These are phyloP conservation scores for Penicillium sp. DNA, from an alignment of 2,329 filamentous ascomycete genomes.

Conservation along the genomic window DNA sequence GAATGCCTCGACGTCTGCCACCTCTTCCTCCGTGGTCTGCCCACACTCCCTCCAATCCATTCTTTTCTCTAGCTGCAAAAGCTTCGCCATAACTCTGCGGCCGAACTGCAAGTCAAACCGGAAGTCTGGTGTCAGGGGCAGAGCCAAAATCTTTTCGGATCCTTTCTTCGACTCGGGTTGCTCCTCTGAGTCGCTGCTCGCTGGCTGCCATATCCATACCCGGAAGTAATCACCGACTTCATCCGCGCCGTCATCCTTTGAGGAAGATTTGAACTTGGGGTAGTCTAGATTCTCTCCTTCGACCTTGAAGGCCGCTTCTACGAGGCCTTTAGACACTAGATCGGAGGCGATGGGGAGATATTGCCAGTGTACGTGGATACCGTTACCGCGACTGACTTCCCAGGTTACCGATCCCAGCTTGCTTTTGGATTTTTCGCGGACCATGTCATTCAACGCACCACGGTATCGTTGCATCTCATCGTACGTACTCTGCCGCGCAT, in stretches of 20 bases:
- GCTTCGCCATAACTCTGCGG: conserved; percentile 79
- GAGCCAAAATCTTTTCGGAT: conserved; percentile 59
- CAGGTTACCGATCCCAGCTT: conserved; percentile 81
- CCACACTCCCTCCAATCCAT: conserved; percentile 79
- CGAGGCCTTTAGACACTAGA: conserved; percentile 66
- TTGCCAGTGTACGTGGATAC: conserved; percentile 93
- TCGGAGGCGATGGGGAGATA: conserved; percentile 71
- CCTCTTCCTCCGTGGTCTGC: conserved; percentile 75
- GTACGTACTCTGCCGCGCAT: conserved; percentile 57
- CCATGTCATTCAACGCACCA: conserved; percentile 72
- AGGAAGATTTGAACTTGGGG: conserved; percentile 47
- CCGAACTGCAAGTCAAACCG: conserved; percentile 91
- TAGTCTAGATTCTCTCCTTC: conserved; percentile 73
- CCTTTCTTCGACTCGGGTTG: conserved; percentile 5
- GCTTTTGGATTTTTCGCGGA: conserved; percentile 45
- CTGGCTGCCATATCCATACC: conserved; percentile 68
- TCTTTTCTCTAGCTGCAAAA: conserved; percentile 75
- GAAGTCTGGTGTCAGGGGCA: conserved; percentile 67
- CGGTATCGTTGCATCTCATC: conserved; percentile 82
- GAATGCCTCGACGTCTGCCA: conserved; percentile 70
- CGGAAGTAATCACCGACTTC: conserved; percentile 66
- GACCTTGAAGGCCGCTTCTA: conserved; percentile 84
- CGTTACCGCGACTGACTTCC: conserved; percentile 78
- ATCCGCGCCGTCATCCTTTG: conserved; percentile 38
- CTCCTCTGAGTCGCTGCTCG: conserved; percentile 9